Evolutionary conservation across 2,329 filamentous ascomycete genomes (phyloP).

Genomic region (Ceratocystis cacaofunesta): DNA sequence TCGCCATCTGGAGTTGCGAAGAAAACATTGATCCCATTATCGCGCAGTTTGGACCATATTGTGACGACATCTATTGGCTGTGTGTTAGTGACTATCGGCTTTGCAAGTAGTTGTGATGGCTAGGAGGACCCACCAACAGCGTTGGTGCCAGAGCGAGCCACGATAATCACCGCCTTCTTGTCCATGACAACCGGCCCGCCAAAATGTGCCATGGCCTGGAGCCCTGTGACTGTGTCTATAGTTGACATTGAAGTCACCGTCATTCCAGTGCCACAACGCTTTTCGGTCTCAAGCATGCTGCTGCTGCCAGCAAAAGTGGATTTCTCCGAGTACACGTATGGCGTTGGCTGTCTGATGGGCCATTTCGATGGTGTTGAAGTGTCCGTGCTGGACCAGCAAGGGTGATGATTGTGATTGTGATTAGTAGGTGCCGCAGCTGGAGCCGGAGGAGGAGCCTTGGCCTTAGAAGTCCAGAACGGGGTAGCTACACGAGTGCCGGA

Average conservation of each 20-base stretch:
- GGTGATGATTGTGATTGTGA: neutral
- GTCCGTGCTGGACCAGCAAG: neutral
- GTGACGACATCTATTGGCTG: conserved; percentile 8
- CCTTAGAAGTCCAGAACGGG: neutral
- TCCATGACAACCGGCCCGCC: neutral
- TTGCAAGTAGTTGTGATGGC: neutral
- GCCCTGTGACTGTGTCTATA: neutral
- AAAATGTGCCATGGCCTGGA: conserved; percentile 4
- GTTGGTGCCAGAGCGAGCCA: conserved; percentile 9
- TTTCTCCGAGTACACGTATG: neutral
- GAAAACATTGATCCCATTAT: conserved; percentile 11
- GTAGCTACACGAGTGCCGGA: conserved; percentile 1
- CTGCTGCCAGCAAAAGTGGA: neutral
- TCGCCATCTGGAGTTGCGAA: conserved; percentile 13
- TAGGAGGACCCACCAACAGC: conserved; percentile 10
- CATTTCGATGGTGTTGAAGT: neutral
- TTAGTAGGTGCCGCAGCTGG: neutral
- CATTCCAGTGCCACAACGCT: neutral
- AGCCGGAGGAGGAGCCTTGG: neutral
- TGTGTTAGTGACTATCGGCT: neutral
- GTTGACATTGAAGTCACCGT: neutral
- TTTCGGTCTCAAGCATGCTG: neutral
- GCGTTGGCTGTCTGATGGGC: neutral
- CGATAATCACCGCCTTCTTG: conserved; percentile 10
- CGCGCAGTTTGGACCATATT: conserved; percentile 10